Evolutionary conservation across 2,329 filamentous ascomycete species (phyloP), one percentile per base, ranked within the genome.

Genomic region (Colletotrichum navitas): DNA sequence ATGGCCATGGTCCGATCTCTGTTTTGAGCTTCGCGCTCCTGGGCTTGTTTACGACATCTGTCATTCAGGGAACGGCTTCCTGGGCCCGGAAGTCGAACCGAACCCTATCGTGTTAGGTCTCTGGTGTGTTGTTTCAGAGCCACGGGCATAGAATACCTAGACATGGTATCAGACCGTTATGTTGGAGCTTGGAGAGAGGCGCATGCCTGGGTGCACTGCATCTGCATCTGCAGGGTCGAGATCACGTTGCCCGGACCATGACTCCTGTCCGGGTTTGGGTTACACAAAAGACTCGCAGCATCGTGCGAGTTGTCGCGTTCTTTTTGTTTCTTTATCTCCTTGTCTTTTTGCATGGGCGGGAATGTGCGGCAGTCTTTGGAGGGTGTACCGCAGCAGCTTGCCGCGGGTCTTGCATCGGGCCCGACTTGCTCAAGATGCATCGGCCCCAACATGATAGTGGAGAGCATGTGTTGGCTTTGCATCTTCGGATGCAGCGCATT

Each of bases 371-470:
- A 47, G 60, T 47, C 41, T 43, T n/a, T 51, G 67, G 41, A 47
- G 21, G 34, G 8, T n/a, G 12, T 16, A n/a, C 32, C 41, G 63
- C 56, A 62, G 68, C 63, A 68, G 51, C 63, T 52, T 52, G 65
- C 63, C 47, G 65, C 59, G 63, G 66, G 70, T 62, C 66, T 71
- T 56, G 56, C 24, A 72, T 72, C 66, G 66, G 70, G 70, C 61
- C 70, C 66, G 59, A 49, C 52, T 67, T 55, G 65, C 64, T 39
- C 41, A 51, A 68, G 52, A 54, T 62, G 43, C 34, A 51, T 63
- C 51, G 64, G 65, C 34, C 55, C 51, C 36, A 60, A 39, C 34
- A 24, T 26, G 49, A 68, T 39, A 21, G 52, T 68, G 68, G 63
- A 71, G 59, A 52, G 52, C 51, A 36, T 68, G 58, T 34, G 65